Evolutionary conservation across 2,329 filamentous ascomycete genomes (phyloP), one percentile per base, ranked within the genome.

Genomic region (Microdochium trichocladiopsis): DNA sequence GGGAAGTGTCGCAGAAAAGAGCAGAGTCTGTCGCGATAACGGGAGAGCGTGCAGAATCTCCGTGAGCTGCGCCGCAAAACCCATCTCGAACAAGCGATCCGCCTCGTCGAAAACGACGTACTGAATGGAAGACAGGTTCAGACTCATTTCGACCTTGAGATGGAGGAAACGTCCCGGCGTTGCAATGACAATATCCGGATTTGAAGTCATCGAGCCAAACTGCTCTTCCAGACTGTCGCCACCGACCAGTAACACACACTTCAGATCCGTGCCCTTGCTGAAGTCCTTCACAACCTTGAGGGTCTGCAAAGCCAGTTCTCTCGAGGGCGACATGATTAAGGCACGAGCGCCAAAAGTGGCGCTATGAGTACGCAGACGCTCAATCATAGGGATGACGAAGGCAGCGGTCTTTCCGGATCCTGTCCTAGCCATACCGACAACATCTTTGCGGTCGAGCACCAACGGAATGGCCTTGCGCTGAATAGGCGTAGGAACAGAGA

Each of bases 371-470:
- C 92, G 95, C 55, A 99, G 75, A 58, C 87, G 88, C 73, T 99
- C 90, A 55, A 99, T 91, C 93, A 99, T 96, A 45, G 94, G 94
- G 58, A 99, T 95, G 24, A 97, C 91, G 69, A 99, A 99, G 22
- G 94, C 94, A 1, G 92, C 94, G 1, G 95, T 99, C 76, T 99
- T 99, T 74, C 94, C 94, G 21, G 92, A 97, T 66, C 94, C 94
- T n/a, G 95, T 99, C 59, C 95, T 81, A 8, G 94, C 94, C 94
- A 99, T 99, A 59, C 92, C 95, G 23, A 99, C 93, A n/a, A 97
- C 89, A 78, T 99, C 94, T 71, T 91, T 89, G 51, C 87, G 83
- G 56, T 95, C 88, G 60, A 97, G 77, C 52, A 99, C 84, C 52
- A 97, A 76, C 3, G 94, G 95, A 48, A 99, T 96, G 2, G 94